Evolutionary conservation across 2,329 filamentous ascomycete genomes (phyloP), one percentile per base, ranked within the genome.

Genomic region (Trichoderma lentiforme): DNA sequence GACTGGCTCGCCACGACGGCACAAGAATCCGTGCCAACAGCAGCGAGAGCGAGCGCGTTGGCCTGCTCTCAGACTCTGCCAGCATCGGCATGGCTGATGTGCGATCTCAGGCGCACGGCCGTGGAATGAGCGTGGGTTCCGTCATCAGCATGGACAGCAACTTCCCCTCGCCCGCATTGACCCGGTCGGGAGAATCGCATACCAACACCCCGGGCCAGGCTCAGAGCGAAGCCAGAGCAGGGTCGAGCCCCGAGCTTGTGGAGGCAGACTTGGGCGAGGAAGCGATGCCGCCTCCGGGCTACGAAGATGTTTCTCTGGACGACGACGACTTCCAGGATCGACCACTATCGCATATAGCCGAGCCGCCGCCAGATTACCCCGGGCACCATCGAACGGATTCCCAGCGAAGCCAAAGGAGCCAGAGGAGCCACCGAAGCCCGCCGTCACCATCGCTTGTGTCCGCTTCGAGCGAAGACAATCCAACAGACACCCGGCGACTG

Each of bases 1-100:
- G 93, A 39, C 88, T 95, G 15, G 92, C 92, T 0, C 86, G 91
- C 58, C 92, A 93, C 76, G 93, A 96, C 76, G 93, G 93, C 64
- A 93, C 92, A 1, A 85, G 93, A 60, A 82, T 96, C 32, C 87
- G 93, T 34, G 91, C 91, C 43, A 92, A 90, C 77, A 94, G 91
- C 74, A 86, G 85, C 21, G 92, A 94, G 75, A 93, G 90, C 76
- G 92, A 95, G 78, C 85, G 89, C 34, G 84, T 91, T 57, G 92
- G 92, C 1, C 82, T 95, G 9, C 84, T 95, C 14, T 92, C 91
- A 39, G 90, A 91, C 74, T 90, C 91, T 1, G 92, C 91, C 2
- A 90, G 88, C 75, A 91, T 93, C 58, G 81, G 82, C 28, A 73
- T 76, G 76, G 81, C 81, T 73, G 78, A 78, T 74, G 76, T 80